Conservation (phyloP, 2,329 filamentous ascomycete genomes). For the Fusarium mundagurra region DNA sequence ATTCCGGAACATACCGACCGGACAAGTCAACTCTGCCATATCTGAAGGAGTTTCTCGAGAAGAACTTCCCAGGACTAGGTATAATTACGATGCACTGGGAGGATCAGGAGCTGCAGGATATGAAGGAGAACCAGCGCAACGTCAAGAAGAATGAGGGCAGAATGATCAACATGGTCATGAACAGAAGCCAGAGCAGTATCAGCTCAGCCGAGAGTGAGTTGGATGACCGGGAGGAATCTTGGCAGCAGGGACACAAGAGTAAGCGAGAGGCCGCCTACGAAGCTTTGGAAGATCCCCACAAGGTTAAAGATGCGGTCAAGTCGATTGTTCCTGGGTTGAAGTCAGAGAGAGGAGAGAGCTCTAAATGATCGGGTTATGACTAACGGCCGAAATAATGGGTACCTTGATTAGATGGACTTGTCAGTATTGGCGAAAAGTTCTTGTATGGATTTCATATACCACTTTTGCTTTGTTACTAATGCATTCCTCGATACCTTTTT, state of each 20-base stretch:
- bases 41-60: slow-evolving; percentile 74
- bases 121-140: slow-evolving; percentile 81
- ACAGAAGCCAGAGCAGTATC: slow-evolving; percentile 62
- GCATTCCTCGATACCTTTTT: slow-evolving; percentile 14
- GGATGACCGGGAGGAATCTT: slow-evolving; percentile 54
- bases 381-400: slow-evolving; percentile 24
- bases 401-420: slow-evolving; percentile 9
- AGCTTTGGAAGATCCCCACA: slow-evolving; percentile 60
- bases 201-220: slow-evolving; percentile 65
- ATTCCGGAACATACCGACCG: slow-evolving; percentile 91
- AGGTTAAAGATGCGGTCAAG: slow-evolving; percentile 52
- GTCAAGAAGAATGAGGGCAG: slow-evolving; percentile 73
- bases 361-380: slow-evolving; percentile 28
- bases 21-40: slow-evolving; percentile 79
- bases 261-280: slow-evolving; percentile 64
- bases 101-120: slow-evolving; percentile 74
- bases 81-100: slow-evolving; percentile 82
- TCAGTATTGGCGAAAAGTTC: slow-evolving; percentile 30
- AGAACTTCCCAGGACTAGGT: slow-evolving; percentile 80
- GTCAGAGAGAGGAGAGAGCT: slow-evolving; percentile 27
- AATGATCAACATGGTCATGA: slow-evolving; percentile 64
- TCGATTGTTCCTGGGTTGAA: slow-evolving; percentile 40
- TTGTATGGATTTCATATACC: slow-evolving; percentile 24
- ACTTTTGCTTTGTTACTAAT: slow-evolving; percentile 7
- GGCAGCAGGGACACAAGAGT: slow-evolving; percentile 56